These are phyloP conservation scores for Sugiyamaella novakii DNA, from an alignment of 1,139 yeast species.

Conservation along the genomic window DNA sequence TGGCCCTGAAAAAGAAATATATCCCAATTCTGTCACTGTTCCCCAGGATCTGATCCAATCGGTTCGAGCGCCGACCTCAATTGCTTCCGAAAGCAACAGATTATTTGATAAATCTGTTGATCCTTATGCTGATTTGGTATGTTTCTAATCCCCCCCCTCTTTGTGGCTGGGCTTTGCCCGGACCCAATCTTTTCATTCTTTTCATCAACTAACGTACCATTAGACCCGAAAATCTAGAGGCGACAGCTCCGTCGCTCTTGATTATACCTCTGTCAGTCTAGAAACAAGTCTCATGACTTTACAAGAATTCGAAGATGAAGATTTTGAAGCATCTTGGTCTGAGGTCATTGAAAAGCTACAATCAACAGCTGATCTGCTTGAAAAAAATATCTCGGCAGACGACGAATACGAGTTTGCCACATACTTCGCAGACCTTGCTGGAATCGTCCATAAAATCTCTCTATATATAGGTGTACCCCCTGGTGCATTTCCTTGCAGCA, in stretches of 20 bases:
- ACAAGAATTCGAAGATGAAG: constrained; percentile 19
- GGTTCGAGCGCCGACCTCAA: constrained; percentile 4
- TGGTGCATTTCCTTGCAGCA: constrained; percentile 34
- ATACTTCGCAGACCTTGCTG: constrained; percentile 29
- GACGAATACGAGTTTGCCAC: constrained; percentile 16
- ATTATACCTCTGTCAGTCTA: constrained; percentile 19
- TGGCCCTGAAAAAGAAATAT: constrained; percentile 15
- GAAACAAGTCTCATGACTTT: constrained; percentile 22
- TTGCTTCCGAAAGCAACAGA: constrained; percentile 18
- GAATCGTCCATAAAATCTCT: constrained; percentile 32
- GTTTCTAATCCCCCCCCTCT: constrained; percentile 5
- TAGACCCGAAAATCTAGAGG: constrained; percentile 15
- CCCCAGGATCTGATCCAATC: constrained; percentile 20
- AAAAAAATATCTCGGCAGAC: constrained; percentile 11
- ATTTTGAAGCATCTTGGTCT: constrained; percentile 24
- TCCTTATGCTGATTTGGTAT: constrained; percentile 30
- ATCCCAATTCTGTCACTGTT: constrained; percentile 19
- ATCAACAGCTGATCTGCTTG: constrained; percentile 6
- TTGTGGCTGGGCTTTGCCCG: constrained; percentile 1
- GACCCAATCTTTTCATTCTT: constrained; percentile 1
- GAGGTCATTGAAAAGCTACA: constrained; percentile 19
- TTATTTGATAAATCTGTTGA: constrained; percentile 22
- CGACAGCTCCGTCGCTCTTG: constrained; percentile 18
- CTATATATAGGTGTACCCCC: constrained; percentile 37
- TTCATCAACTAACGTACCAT: too few relatives aligned